Evolutionary conservation across 2,329 filamentous ascomycete genomes (phyloP).

Genomic region (Diplodia intermedia): DNA sequence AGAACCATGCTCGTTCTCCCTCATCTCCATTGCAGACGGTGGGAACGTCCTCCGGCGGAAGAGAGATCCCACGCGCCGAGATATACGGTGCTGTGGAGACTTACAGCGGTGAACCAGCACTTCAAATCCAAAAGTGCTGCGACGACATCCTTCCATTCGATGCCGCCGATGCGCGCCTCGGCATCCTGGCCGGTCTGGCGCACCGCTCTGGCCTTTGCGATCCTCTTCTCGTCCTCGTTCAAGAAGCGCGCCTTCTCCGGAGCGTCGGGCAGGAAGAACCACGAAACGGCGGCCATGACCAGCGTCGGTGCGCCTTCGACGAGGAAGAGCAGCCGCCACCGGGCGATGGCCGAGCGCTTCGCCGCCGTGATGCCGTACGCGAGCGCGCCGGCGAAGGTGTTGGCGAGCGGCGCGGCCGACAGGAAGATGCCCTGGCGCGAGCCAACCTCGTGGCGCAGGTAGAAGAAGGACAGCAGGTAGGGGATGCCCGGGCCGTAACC

Average conservation of each 20-base stretch:
- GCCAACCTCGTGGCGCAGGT: constrained; percentile 63
- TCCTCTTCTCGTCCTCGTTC: constrained; percentile 49
- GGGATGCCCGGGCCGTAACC: constrained; percentile 55
- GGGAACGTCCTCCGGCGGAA: too few relatives aligned
- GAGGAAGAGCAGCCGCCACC: constrained; percentile 67
- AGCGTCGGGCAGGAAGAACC: constrained; percentile 54
- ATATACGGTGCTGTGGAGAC: constrained; percentile 2
- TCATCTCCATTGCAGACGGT: too few relatives aligned
- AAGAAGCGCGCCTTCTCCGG: constrained; percentile 53
- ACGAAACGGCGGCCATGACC: constrained; percentile 51
- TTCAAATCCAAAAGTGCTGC: constrained; percentile 43
- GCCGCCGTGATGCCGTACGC: constrained; percentile 58
- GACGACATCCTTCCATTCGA: constrained; percentile 43
- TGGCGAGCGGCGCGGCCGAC: constrained; percentile 70
- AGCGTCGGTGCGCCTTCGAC: constrained; percentile 55
- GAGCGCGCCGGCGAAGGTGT: constrained; percentile 75
- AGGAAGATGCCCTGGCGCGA: constrained; percentile 63
- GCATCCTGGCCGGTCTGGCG: constrained; percentile 42
- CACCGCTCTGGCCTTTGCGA: constrained; percentile 43
- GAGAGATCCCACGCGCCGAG: too few relatives aligned
- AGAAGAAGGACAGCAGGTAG: constrained; percentile 64
- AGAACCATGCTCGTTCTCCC: too few relatives aligned
- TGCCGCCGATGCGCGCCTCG: constrained; percentile 38
- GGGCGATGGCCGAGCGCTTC: constrained; percentile 53
- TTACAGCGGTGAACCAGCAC: constrained; percentile 45